Base-by-base conservation (phyloP, 2,329 filamentous ascomycete genomes). In the Penicillium sp. region DNA sequence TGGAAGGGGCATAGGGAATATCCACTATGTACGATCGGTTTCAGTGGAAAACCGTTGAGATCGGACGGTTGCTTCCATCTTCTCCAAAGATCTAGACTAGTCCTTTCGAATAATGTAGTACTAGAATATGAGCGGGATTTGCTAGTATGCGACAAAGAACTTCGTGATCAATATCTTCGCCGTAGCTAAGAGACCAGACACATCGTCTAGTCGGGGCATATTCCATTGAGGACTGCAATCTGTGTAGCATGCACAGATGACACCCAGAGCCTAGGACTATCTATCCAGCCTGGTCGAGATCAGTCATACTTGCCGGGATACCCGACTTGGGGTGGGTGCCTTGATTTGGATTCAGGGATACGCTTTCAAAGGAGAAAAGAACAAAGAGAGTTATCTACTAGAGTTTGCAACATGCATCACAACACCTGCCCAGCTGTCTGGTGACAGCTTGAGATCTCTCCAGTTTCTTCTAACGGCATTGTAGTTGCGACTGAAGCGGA, bases 381-480 rank as follows among this genome's bases (percentile, higher is more conserved):
- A 22, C 34, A 5, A n/a, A 25, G 22, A 11, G 16, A 13, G 19
- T 12, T 13, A 8, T 10, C 5, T 1, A 4, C 7, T 14, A 0
- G 4, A 16, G 1, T 8, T 3, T 14, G 14, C 18, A 38, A 14
- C 22, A 3, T 14, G 14, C 13, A 38, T 30, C 22, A 5, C 13
- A 37, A 13, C 12, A 2, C 7, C n/a, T 27, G 2, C 2, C 11
- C 9, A 18, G 13, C 13, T 12, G 0, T 22, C 16, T 8, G 4
- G 25, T 22, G 6, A 13, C 16, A 10, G 22, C 30, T 12, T 36
- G 14, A 25, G n/a, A 30, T 10, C 5, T 1, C 5, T 35, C 34
- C 22, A 18, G 29, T 10, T 19, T 46, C 14, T 43, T 7, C 34
- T 31, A 51, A 46, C 45, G 42, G 52, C n/a, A 50, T 60, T 57